These are phyloP conservation scores for Alternaria sp. DNA, from an alignment of 2,329 filamentous ascomycete genomes.

Conservation along the genomic window DNA sequence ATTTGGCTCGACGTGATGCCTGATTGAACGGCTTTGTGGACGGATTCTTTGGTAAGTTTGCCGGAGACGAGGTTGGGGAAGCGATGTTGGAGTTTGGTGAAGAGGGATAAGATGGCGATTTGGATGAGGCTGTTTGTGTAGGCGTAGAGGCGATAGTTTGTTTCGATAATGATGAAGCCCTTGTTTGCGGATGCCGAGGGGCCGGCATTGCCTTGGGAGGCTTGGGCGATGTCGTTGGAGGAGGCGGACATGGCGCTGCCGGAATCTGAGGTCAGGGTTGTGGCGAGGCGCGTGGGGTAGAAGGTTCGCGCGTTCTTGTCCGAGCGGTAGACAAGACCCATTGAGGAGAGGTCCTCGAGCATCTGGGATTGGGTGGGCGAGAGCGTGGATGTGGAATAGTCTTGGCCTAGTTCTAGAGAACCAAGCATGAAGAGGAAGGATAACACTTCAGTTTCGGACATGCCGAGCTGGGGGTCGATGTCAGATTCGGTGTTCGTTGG, in stretches of 20 bases:
- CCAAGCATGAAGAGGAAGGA: slow-evolving; percentile 96
- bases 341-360: slow-evolving; percentile 88
- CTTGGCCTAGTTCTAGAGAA: slow-evolving; percentile 86
- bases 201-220: slow-evolving; percentile 11
- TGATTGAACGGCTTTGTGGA: slow-evolving; percentile 83
- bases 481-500: slow-evolving; percentile 2
- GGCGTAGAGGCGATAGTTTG: slow-evolving; percentile 96
- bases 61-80: slow-evolving; percentile 95
- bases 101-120: slow-evolving; percentile 91
- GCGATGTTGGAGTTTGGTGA: slow-evolving; percentile 84
- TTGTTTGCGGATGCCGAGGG: slow-evolving; percentile 53
- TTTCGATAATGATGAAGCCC: slow-evolving; percentile 95
- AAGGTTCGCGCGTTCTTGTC: slow-evolving; percentile 58
- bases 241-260: slow-evolving; percentile 50
- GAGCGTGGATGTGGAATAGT: slow-evolving; percentile 86
- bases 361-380: slow-evolving; percentile 84
- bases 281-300: slow-evolving; percentile 93
- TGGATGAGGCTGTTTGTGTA: slow-evolving; percentile 94
- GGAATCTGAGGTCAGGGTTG: slow-evolving; percentile 83
- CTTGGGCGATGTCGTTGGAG: slow-evolving; percentile 64
- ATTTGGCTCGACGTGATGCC: slow-evolving; percentile 97
- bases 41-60: slow-evolving; percentile 85
- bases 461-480: slow-evolving; percentile 59
- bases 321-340: slow-evolving; percentile 83
- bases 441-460: slow-evolving; percentile 92